phyloP scores from a whole-genome alignment of 768 basidiomycete species.

The Suillus subalutaceus region DNA sequence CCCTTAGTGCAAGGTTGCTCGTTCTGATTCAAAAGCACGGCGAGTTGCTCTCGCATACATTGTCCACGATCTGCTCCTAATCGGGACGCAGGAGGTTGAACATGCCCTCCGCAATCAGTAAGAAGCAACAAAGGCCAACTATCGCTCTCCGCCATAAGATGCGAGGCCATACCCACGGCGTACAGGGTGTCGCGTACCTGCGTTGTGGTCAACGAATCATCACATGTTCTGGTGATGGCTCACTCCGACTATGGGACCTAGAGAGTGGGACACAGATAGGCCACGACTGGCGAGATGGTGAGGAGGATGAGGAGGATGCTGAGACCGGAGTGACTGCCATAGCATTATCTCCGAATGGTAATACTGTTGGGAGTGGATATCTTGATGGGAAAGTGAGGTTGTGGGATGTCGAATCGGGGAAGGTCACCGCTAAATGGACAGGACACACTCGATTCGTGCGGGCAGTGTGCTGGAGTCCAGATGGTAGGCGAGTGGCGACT shows the following conservation, averaged over 20 bases:
- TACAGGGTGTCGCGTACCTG: not conserved
- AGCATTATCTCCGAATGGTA: not conserved
- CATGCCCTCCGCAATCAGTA: not conserved
- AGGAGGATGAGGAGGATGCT: not conserved
- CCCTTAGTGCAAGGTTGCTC: not conserved
- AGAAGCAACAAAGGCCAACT: not conserved
- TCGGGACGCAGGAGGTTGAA: not conserved
- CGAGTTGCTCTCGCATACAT: not conserved
- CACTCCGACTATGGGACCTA: not conserved
- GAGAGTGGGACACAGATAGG: not conserved
- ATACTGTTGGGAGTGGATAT: not conserved
- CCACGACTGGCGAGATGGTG: not conserved
- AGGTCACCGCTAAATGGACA: not conserved
- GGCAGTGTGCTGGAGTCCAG: not conserved
- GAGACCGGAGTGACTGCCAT: not conserved
- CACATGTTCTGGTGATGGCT: slow-evolving; percentile 1
- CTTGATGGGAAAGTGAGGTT: not conserved
- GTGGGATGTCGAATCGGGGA: slow-evolving; percentile 1
- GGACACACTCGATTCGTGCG: not conserved
- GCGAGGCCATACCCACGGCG: not conserved
- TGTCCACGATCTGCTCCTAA: not conserved
- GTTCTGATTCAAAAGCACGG: not conserved
- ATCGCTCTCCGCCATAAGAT: not conserved
- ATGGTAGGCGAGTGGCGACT: not conserved
- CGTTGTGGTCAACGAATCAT: not conserved